Evolutionary conservation across 345 rosid genomes (phyloP).

Genomic region (Eucalyptus albens): DNA sequence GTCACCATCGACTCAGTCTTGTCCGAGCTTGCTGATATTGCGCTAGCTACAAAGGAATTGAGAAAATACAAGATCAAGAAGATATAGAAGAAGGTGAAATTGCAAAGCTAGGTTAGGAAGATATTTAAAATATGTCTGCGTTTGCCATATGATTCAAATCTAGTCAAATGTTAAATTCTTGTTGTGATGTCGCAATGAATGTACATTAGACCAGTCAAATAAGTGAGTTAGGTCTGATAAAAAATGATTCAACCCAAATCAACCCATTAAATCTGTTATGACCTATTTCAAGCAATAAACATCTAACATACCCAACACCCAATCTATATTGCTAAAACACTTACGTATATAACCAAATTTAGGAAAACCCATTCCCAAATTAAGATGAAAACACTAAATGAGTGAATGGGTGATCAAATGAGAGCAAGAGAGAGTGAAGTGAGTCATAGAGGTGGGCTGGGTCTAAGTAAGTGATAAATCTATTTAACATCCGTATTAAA

Average conservation of each 20-base stretch:
- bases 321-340: background rate
- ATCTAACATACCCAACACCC: background rate
- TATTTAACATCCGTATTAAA: no score
- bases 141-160: background rate
- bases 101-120: background rate
- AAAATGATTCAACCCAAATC: background rate
- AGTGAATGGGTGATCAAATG: background rate
- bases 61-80: background rate
- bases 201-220: background rate
- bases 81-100: background rate
- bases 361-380: background rate
- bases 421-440: background rate
- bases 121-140: background rate
- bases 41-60: constrained; percentile 1
- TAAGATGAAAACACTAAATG: background rate
- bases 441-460: background rate
- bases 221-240: rapidly evolving
- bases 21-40: constrained; percentile 5
- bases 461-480: background rate
- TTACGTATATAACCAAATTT: no score
- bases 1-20: constrained; percentile 7
- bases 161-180: background rate
- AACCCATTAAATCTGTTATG: background rate
- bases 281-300: background rate
- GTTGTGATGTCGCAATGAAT: background rate